Conservation (phyloP, 371 early-diverging fungal genomes). For the Encephalitozoon intestinalis region DNA sequence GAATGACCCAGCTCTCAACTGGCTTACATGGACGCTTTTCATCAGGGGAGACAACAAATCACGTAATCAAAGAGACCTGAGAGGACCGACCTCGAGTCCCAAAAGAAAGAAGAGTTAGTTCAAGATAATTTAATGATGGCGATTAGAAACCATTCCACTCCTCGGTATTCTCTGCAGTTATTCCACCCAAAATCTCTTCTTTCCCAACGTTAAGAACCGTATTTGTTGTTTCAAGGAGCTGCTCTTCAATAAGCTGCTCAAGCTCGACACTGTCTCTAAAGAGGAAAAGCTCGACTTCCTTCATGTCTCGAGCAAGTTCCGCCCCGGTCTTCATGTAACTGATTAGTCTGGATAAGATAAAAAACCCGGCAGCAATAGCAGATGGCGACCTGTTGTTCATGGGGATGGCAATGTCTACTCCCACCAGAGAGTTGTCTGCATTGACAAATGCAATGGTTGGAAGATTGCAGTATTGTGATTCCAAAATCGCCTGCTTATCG, state of each 20-base stretch:
- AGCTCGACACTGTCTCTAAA: constrained; percentile 61
- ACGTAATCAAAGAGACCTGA: background rate
- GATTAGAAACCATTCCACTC: constrained; percentile 16
- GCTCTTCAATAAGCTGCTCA: constrained; percentile 55
- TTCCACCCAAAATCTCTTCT: background rate
- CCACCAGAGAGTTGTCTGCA: constrained; percentile 79
- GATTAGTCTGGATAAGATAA: constrained; percentile 88
- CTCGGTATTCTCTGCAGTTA: constrained; percentile 25
- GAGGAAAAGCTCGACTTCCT: constrained; percentile 59
- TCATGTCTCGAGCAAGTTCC: constrained; percentile 53
- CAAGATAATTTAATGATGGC: background rate
- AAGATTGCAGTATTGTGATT: constrained; percentile 95
- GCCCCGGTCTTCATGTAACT: constrained; percentile 81
- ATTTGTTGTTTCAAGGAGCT: constrained; percentile 40
- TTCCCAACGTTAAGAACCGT: background rate
- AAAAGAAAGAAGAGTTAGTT: background rate
- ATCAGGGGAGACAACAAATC: constrained; percentile 9
- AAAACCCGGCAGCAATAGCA: constrained; percentile 89
- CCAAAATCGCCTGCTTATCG: constrained; percentile 92
- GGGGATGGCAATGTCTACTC: constrained; percentile 96
- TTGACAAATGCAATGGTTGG: constrained; percentile 95
- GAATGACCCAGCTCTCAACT: constrained; percentile 39
- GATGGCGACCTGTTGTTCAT: constrained; percentile 96
- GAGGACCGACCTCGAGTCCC: too few relatives aligned
- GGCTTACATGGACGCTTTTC: constrained; percentile 40